Evolutionary conservation across 169 alveolate species (phyloP).

Genomic region (Eimeria brunetti): DNA sequence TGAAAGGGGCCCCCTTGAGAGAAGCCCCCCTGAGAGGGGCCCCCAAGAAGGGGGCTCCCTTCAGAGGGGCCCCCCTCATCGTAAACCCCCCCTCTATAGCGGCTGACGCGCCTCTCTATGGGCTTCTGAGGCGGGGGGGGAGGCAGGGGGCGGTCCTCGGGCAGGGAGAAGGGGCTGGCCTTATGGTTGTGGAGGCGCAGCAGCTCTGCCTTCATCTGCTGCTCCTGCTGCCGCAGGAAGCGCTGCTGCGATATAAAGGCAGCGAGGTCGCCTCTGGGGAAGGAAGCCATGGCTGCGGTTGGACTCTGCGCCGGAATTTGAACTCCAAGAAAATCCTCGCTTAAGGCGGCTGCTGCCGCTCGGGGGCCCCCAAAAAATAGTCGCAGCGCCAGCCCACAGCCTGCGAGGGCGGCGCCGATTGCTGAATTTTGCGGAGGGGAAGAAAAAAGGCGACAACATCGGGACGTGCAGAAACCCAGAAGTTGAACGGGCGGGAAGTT

Average conservation of each 20-base stretch:
- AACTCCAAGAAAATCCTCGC: no score
- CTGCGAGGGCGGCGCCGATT: constrained; percentile 4
- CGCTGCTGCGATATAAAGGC: constrained; percentile 64
- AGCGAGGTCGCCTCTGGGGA: background rate
- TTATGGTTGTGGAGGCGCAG: constrained; percentile 9
- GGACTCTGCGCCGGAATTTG: no score
- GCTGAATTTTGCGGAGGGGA: background rate
- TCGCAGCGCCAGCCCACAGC: background rate
- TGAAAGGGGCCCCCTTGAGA: background rate
- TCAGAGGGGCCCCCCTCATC: no score
- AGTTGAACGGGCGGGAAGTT: background rate
- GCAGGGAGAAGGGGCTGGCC: background rate
- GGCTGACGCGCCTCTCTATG: constrained; percentile 29
- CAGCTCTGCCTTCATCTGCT: constrained; percentile 39
- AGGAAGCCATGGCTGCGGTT: background rate
- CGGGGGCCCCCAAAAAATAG: background rate
- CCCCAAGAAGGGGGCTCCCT: no score
- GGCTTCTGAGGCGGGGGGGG: constrained; percentile 68
- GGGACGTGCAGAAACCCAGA: constrained; percentile 21
- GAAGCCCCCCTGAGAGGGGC: no score
- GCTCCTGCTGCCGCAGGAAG: constrained; percentile 47
- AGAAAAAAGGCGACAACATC: background rate
- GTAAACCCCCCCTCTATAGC: no score
- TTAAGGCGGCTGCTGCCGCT: background rate
- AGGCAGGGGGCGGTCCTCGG: constrained; percentile 47